A percentile compares a stretch with the other conserved stretches of the same genome.
These are phyloP conservation scores for Haplosporangium sp. DNA, from an alignment of 371 early-diverging fungal genomes.

Conservation along the genomic window DNA sequence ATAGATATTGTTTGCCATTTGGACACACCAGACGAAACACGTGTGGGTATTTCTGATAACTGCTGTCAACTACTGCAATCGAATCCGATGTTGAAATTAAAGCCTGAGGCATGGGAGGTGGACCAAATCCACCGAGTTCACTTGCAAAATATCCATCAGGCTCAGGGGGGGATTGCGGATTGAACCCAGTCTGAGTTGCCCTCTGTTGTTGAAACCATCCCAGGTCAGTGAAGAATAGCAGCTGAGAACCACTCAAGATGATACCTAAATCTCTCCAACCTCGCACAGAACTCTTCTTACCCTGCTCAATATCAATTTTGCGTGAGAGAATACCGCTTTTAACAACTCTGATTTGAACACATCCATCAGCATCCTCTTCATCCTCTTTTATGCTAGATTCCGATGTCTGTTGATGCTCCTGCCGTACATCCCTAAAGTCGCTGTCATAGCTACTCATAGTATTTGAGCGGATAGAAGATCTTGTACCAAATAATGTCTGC, in stretches of 20 bases:
- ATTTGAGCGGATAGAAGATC: conserved; percentile 16
- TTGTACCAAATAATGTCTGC: conserved; percentile 12
- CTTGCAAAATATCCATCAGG: conserved; percentile 43
- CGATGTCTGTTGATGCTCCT: neutral
- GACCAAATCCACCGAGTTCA: conserved; percentile 16
- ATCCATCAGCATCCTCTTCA: conserved; percentile 35
- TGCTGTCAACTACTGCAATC: conserved; percentile 77
- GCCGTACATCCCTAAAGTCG: neutral
- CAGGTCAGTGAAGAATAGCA: conserved; percentile 77
- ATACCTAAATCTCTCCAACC: conserved; percentile 83
- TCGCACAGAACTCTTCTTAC: conserved; percentile 76
- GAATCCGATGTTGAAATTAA: conserved; percentile 76
- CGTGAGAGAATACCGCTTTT: conserved; percentile 78
- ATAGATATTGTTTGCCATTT: conserved; percentile 78
- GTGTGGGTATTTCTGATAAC: conserved; percentile 78
- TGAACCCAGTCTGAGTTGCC: conserved; percentile 28
- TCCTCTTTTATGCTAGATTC: conserved; percentile 2
- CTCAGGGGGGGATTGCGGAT: conserved; percentile 40
- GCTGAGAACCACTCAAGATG: conserved; percentile 81
- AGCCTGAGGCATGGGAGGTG: conserved; percentile 62
- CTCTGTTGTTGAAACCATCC: conserved; percentile 59
- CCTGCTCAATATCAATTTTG: conserved; percentile 79
- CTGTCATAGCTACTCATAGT: neutral
- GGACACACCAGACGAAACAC: conserved; percentile 80
- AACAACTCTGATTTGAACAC: conserved; percentile 72